Evolutionary conservation across 2,329 filamentous ascomycete genomes (phyloP).

Genomic region (Sarocladium strictum): DNA sequence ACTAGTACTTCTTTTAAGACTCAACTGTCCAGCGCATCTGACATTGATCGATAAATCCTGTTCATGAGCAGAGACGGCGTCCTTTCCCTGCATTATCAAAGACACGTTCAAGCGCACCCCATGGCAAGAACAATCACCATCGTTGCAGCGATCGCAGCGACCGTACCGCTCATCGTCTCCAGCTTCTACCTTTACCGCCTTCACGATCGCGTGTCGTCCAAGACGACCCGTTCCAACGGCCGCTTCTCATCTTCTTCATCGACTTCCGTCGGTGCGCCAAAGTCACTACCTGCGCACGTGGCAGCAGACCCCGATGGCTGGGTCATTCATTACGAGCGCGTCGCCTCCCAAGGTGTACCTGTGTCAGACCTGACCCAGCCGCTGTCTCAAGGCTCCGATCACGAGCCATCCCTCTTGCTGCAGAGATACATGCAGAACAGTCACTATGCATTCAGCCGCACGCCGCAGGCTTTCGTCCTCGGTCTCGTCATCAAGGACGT

Average conservation of each 20-base stretch:
- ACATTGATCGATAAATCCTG: too few relatives aligned
- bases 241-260: not conserved
- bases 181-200: not conserved
- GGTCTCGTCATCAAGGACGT: constrained; percentile 17
- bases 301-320: constrained; percentile 12
- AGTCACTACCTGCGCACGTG: not conserved
- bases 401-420: constrained; percentile 16
- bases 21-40: too few relatives aligned
- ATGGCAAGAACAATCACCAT: not conserved
- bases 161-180: not conserved
- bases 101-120: too few relatives aligned
- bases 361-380: constrained; percentile 9
- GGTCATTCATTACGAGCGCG: constrained; percentile 23
- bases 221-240: not conserved
- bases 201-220: not conserved
- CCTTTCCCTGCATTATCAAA: too few relatives aligned
- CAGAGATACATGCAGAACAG: constrained; percentile 21
- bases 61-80: too few relatives aligned
- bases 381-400: not conserved
- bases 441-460: constrained; percentile 25
- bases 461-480: constrained; percentile 25
- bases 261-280: not conserved
- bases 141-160: not conserved
- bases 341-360: constrained; percentile 19
- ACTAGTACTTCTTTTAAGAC: too few relatives aligned